Conservation (phyloP, 106 monocot genomes). For the Gastrodia elata region DNA sequence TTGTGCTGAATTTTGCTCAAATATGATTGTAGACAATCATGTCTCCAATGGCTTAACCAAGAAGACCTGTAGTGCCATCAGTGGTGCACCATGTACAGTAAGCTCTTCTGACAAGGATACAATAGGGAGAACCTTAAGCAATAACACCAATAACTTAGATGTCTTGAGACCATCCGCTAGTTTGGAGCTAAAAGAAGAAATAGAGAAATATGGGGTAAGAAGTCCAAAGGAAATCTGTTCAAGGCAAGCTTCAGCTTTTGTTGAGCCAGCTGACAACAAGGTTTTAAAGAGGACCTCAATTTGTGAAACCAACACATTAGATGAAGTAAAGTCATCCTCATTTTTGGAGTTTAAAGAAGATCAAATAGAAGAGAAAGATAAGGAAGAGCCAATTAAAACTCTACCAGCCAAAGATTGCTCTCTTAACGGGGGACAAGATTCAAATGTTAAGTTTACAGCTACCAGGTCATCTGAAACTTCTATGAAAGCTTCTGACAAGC, state of each 20-base stretch:
- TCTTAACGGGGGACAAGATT: background rate
- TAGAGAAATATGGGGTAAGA: background rate
- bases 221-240: background rate
- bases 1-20: background rate
- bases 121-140: background rate
- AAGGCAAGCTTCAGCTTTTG: background rate
- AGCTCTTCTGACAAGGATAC: background rate
- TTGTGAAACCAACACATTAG: background rate
- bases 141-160: background rate
- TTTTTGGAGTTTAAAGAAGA: background rate
- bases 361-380: background rate
- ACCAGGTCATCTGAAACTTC: background rate
- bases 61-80: background rate
- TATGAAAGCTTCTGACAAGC: background rate
- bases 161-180: background rate
- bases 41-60: background rate
- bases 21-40: slow-evolving; percentile 1
- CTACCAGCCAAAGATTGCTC: background rate
- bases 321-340: background rate
- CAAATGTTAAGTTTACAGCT: background rate
- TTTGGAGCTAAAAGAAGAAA: background rate
- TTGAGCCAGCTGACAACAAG: background rate
- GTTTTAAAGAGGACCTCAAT: background rate
- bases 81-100: background rate
- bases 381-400: background rate